A percentile compares a stretch with the other conserved stretches of the same genome.
Conservation (phyloP, 371 early-diverging fungal genomes). For the Globomyces sp. region DNA sequence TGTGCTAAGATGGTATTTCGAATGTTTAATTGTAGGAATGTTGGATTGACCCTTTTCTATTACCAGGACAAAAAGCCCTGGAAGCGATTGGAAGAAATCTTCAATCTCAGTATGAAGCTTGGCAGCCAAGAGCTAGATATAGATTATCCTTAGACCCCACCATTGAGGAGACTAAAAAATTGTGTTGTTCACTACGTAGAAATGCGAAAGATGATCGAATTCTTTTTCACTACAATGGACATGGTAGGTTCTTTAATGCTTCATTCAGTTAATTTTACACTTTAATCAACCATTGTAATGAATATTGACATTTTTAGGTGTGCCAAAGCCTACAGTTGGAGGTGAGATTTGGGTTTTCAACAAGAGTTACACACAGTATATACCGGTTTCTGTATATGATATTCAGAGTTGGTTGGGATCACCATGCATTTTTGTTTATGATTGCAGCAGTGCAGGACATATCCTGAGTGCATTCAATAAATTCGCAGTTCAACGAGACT, state of each 20-base stretch:
- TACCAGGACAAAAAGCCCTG: conserved; percentile 76
- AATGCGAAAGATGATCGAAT: conserved; percentile 92
- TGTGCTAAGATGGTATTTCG: conserved; percentile 68
- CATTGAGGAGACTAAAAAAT: conserved; percentile 87
- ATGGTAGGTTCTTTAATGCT: conserved; percentile 54
- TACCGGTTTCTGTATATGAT: conserved; percentile 89
- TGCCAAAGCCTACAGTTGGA: conserved; percentile 90
- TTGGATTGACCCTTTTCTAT: conserved; percentile 90
- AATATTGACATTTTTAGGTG: conserved; percentile 32
- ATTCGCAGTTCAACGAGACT: conserved; percentile 83
- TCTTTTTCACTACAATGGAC: conserved; percentile 97
- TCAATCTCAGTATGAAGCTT: conserved; percentile 89
- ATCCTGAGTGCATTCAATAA: conserved; percentile 84
- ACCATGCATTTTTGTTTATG: conserved; percentile 94
- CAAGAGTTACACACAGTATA: conserved; percentile 95
- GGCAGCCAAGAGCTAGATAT: conserved; percentile 84
- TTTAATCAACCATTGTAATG: neutral
- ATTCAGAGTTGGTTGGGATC: conserved; percentile 93
- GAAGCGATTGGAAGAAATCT: conserved; percentile 86
- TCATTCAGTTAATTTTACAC: neutral
- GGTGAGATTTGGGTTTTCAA: conserved; percentile 99
- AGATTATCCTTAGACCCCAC: conserved; percentile 84
- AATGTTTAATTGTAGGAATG: conserved; percentile 54
- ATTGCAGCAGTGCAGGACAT: conserved; percentile 88
- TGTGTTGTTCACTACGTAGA: conserved; percentile 76